Evolutionary conservation across 257 asterid species (phyloP), one percentile per base, ranked within the genome.

Genomic region (Schizonepeta tenuifolia): DNA sequence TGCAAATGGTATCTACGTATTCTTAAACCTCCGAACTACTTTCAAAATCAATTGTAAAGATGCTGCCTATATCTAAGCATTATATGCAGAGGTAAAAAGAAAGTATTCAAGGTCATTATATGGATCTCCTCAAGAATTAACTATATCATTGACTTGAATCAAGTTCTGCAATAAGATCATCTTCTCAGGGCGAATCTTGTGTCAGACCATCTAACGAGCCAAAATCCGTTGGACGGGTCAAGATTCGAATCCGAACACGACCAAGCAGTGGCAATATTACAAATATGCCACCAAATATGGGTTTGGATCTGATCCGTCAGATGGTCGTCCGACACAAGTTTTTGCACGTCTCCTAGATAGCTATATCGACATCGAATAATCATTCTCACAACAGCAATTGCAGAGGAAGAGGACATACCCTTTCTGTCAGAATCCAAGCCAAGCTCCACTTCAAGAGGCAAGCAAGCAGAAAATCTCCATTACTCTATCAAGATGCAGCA

Each of bases 361-460:
- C 20, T 5, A 56, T 9, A 41, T 33, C 24, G 54, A 21, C 21
- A 58, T 17, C 33, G 17, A 21, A 17, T 11, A 54, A 40, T 26
- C 61, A 38, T 28, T 35, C 24, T 50, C 41, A 38, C 61, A 35
- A 59, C 50, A 60, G 10, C 43, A 22, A 40, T 28, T 54, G 74
- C 43, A 55, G 31, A 50, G 38, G 26, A 72, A 12, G 6, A 56
- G 68, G 60, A 21, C 43, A 20, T 46, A 43, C 68, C 58, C 58
- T 7, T 11, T 38, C 40, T 7, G 24, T 14, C 11, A 3, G 18
- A 47, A 72, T 50, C 63, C 70, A 12, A 8, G 44, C 40, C 18
- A 13, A 36, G 58, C 54, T 69, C 55, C 65, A 69, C 65, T 14
- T 69, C 64, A 35, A 68, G 64, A 20, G 22, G 40, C 47, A 22